Conservation (phyloP, 805 yeast species). For the Nakazawaea holstii region DNA sequence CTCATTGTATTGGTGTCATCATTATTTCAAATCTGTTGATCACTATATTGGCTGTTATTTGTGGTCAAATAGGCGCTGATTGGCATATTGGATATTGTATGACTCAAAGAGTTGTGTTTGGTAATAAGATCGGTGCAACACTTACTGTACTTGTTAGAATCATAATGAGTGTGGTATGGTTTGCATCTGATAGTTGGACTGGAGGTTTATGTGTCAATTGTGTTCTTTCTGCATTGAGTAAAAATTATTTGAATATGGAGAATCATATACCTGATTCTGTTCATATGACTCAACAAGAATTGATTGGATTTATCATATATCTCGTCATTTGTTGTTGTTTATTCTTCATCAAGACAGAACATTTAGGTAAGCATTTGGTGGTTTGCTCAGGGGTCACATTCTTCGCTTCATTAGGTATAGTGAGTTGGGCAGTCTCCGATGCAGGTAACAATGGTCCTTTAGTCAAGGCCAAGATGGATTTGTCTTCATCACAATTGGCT, state of each 20-base stretch:
- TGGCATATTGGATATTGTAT: conserved; percentile 22
- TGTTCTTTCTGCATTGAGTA: conserved; percentile 18
- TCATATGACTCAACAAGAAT: conserved; percentile 29
- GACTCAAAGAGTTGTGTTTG: conserved; percentile 21
- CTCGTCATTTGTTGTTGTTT: conserved; percentile 17
- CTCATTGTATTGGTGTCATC: conserved; percentile 22
- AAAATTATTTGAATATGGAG: conserved; percentile 21
- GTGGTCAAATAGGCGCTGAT: conserved; percentile 21
- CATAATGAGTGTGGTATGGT: conserved; percentile 19
- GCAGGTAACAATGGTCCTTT: conserved; percentile 28
- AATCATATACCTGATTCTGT: conserved; percentile 27
- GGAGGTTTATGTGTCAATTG: conserved; percentile 20
- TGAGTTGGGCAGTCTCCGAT: conserved; percentile 20
- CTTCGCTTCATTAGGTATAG: conserved; percentile 27
- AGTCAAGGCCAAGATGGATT: conserved; percentile 13
- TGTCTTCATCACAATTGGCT: conserved; percentile 20
- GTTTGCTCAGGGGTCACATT: conserved; percentile 23
- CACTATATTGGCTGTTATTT: conserved; percentile 16
- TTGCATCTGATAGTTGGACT: conserved; percentile 19
- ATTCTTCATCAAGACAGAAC: conserved; percentile 19
- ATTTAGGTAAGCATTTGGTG: conserved; percentile 15
- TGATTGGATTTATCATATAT: conserved; percentile 30
- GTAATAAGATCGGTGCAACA: conserved; percentile 16
- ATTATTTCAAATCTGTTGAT: conserved; percentile 21
- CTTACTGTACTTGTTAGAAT: conserved; percentile 19